Conservation (phyloP, 2,329 filamentous ascomycete genomes). For the Xylariaceae sp. region DNA sequence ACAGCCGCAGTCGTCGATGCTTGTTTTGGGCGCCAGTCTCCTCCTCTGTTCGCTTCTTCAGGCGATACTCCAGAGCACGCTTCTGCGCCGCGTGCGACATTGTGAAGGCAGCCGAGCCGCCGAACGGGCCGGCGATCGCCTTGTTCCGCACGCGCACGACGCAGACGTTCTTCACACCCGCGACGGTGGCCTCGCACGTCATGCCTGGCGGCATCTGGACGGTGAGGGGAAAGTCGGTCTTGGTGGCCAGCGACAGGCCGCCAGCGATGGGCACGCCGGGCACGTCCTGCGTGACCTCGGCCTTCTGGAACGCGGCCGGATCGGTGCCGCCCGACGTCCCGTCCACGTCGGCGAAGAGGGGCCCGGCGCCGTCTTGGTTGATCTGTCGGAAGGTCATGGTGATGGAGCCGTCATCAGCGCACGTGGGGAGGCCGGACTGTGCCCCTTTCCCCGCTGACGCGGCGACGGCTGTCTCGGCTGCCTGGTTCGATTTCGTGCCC, state of each 20-base stretch:
- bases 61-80: constrained; percentile 53
- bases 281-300: constrained; percentile 55
- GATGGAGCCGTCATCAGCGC: constrained; percentile 53
- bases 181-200: constrained; percentile 57
- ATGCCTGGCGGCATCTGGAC: constrained; percentile 63
- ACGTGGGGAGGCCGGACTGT: constrained; percentile 52
- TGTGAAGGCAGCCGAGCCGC: constrained; percentile 61
- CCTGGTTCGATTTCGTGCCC: constrained; percentile 39
- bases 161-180: constrained; percentile 57
- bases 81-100: constrained; percentile 53
- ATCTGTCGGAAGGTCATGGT: constrained; percentile 63
- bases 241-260: constrained; percentile 54
- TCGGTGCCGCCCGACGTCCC: constrained; percentile 59
- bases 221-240: constrained; percentile 59
- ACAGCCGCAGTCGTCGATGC: constrained; percentile 21
- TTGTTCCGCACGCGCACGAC: constrained; percentile 59
- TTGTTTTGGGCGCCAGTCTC: constrained; percentile 9
- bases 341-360: constrained; percentile 55
- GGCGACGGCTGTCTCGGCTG: constrained; percentile 48
- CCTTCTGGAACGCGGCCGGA: constrained; percentile 52
- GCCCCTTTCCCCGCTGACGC: constrained; percentile 50
- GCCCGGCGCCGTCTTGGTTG: constrained; percentile 66
- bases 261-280: constrained; percentile 51
- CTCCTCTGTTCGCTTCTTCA: constrained; percentile 31
- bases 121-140: constrained; percentile 59